Evolutionary conservation across 106 monocot genomes (phyloP), one percentile per base, ranked within the genome.

Genomic region (Phalaenopsis equestris): DNA sequence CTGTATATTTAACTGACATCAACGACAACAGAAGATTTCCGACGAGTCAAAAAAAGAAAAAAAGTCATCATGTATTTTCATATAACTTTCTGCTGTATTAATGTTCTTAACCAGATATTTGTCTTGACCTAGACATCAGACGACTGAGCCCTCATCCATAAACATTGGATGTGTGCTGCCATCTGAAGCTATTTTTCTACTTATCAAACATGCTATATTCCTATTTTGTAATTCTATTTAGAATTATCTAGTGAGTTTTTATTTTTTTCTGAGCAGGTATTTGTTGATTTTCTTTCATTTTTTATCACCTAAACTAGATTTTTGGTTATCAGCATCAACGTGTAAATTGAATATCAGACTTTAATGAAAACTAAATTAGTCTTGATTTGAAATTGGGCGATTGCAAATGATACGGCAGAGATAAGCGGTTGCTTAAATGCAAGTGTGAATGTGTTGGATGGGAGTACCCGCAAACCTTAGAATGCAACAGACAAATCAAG

Each of bases 1-100:
- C 15, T 72, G 16, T 72, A 38, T 72, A 72, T 72, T 72, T 41
- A 72, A 41, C 41, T 72, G 72, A 72, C 72, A 41, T 21, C 72
- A 72, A 30, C 15, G 6, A 45, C 43, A 52, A 12, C 52, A 52
- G 52, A 10, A 12, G 52, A 41, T 72, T 70, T 9, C 8, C 4
- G 11, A 36, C 2, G 68, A 70, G 1, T 10, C 8, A 68, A 5
- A 58, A 21, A 19, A 58, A 19, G n/a, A 19, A 61, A 18, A 64
- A 4, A 61, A 6, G 21, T n/a, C 18, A n/a, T 9, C 1, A 58
- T 58, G 6, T 58, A 5, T n/a, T 19, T 58, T 19, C 4, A 14
- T 56, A 56, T 58, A 2, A 6, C 19, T 21, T 23, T 64, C 23
- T 64, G 23, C 23, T 64, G 23, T 65, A 65, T 65, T 23, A 23